Percentiles rank a stretch among this genome's conserved stretches.
Conservation (phyloP, 108 stramenopile species). For the Chaetoceros muelleri region DNA sequence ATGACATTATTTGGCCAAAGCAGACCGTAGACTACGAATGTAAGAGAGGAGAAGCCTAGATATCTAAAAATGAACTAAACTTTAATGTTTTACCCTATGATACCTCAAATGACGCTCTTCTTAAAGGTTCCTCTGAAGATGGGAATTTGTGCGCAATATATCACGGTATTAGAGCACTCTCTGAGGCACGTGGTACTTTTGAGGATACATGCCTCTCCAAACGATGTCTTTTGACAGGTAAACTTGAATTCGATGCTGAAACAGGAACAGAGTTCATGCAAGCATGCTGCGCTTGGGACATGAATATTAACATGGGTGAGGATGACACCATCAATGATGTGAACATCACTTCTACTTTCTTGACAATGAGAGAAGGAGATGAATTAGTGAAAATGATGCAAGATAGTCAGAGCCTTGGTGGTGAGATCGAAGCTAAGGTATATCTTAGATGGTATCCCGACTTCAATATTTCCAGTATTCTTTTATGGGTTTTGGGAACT, state of each 20-base stretch:
- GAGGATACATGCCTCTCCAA: constrained; percentile 14
- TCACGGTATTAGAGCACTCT: too few species aligned
- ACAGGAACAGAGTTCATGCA: constrained; percentile 1
- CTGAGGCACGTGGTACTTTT: constrained; percentile 6
- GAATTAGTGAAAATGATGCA: constrained; percentile 14
- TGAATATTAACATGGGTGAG: constrained; percentile 21
- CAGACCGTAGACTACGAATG: constrained; percentile 41
- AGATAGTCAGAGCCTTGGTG: constrained; percentile 1
- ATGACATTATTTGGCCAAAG: constrained; percentile 17
- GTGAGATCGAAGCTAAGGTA: neutral
- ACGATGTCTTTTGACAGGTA: constrained; percentile 33
- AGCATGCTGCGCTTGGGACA: constrained; percentile 57
- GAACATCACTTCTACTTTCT: constrained; percentile 30
- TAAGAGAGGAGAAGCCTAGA: constrained; percentile 15
- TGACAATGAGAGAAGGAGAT: constrained; percentile 32
- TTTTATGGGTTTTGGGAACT: constrained; percentile 45
- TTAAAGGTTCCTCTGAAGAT: constrained; percentile 6
- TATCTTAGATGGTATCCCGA: constrained; percentile 20
- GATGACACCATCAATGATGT: constrained; percentile 15
- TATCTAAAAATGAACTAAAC: constrained; percentile 5
- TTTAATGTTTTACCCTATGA: constrained; percentile 13
- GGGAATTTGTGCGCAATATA: constrained; percentile 17
- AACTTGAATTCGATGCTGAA: constrained; percentile 8
- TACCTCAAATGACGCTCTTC: constrained; percentile 14
- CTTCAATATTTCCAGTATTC: constrained; percentile 23